A percentile compares a stretch with the other conserved stretches of the same genome.
These are phyloP conservation scores for Eimeria necatrix DNA, from an alignment of 169 alveolate species.

Conservation along the genomic window DNA sequence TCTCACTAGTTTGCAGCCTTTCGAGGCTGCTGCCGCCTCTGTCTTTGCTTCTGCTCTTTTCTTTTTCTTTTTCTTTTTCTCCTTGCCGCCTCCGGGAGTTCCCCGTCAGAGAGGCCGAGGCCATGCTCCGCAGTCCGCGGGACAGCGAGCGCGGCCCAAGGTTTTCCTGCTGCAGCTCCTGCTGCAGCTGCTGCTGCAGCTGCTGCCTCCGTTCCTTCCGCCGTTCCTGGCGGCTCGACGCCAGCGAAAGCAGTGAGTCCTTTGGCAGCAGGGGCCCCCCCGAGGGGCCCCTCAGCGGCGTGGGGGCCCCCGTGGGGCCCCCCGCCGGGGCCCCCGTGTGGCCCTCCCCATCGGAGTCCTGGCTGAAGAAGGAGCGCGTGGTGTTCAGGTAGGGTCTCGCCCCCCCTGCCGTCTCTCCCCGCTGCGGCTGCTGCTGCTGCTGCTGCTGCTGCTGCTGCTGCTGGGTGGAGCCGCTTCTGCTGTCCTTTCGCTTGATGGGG, in stretches of 20 bases:
- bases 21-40: not conserved
- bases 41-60: not conserved
- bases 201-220: not conserved
- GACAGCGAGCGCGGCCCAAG: not conserved
- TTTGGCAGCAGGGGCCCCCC: not conserved
- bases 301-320: not conserved
- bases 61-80: not conserved
- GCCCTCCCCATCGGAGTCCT: not conserved
- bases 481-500: not conserved
- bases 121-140: not conserved
- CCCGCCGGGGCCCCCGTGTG: not conserved
- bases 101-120: not conserved
- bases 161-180: not conserved
- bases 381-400: not conserved
- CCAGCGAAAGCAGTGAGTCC: not conserved
- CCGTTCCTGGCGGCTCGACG: not conserved
- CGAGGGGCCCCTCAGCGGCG: not conserved
- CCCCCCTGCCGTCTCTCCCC: not conserved
- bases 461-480: slow-evolving; percentile 3
- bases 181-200: slow-evolving; percentile 45
- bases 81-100: not conserved
- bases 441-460: no score
- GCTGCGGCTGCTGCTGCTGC: slow-evolving; percentile 57
- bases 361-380: not conserved
- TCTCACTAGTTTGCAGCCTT: not conserved